A percentile compares a stretch with the other conserved stretches of the same genome.
These are phyloP conservation scores for Caryopteris hybrid DNA, from an alignment of 305 asterid genomes.

Conservation along the genomic window DNA sequence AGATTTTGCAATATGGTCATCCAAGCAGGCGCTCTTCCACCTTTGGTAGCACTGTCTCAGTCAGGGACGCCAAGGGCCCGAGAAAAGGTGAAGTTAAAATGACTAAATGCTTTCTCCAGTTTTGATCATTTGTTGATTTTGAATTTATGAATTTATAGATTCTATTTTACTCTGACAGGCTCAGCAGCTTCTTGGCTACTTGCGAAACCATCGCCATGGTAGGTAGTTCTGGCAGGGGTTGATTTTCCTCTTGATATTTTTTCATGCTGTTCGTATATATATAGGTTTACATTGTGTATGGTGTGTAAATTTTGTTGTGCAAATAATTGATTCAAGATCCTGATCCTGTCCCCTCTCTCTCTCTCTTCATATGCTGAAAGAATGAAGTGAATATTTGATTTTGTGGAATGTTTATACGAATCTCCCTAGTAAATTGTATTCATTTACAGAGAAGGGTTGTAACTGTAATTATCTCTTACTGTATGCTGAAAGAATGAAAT, in stretches of 20 bases:
- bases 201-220: constrained; percentile 73
- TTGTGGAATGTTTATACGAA: not conserved
- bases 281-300: constrained; percentile 17
- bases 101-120: not conserved
- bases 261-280: constrained; percentile 18
- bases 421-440: not conserved
- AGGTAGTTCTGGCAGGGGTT: constrained; percentile 60
- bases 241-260: constrained; percentile 24
- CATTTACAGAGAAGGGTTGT: not conserved
- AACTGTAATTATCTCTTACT: no score
- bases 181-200: constrained; percentile 62
- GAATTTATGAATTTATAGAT: not conserved
- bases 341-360: no score
- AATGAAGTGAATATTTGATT: not conserved
- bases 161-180: constrained; percentile 42
- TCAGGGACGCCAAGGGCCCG: constrained; percentile 78
- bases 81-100: constrained; percentile 48
- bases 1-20: constrained; percentile 66
- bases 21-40: constrained; percentile 79
- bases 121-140: not conserved
- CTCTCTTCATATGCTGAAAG: no score
- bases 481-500: no score
- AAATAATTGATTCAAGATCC: constrained; percentile 5
- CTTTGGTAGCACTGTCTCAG: constrained; percentile 62
- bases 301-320: constrained; percentile 45